Conservation (phyloP, 2,329 filamentous ascomycete species). For the Fonsecaea monophora region DNA sequence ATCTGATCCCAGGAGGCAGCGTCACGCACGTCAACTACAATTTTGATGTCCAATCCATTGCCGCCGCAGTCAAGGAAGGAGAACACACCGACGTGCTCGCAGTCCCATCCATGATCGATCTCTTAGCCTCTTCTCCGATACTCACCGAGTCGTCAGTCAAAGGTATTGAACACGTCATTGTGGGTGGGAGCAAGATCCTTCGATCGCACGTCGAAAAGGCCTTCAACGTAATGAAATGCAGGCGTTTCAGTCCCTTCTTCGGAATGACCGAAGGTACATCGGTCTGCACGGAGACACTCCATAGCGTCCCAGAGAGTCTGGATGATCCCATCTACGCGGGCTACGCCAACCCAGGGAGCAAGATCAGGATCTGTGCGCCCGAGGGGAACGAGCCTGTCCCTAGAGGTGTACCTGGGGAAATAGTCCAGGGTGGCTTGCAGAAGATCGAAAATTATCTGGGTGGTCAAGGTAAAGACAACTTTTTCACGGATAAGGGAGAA, state of each 20-base stretch:
- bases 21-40: conserved; percentile 20
- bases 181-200: conserved; percentile 21
- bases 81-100: conserved; percentile 20
- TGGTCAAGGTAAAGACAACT: conserved; percentile 39
- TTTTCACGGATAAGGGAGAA: conserved; percentile 48
- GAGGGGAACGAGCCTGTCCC: conserved; percentile 43
- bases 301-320: neutral
- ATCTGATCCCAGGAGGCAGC: conserved; percentile 22
- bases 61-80: conserved; percentile 6
- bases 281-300: conserved; percentile 13
- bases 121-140: conserved; percentile 6
- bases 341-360: conserved; percentile 30
- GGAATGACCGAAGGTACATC: conserved; percentile 21
- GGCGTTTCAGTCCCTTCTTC: conserved; percentile 14
- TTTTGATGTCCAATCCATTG: conserved; percentile 14
- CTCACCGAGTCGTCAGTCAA: neutral
- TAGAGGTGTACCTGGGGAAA: conserved; percentile 48
- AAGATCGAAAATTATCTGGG: conserved; percentile 49
- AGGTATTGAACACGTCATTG: conserved; percentile 19
- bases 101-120: conserved; percentile 24
- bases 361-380: conserved; percentile 49
- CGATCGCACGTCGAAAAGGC: conserved; percentile 20
- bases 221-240: conserved; percentile 9
- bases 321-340: conserved; percentile 19
- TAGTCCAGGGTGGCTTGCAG: conserved; percentile 50